phyloP scores from a whole-genome alignment of 352 stramenopile species.

The Globisporangium megalacanthum region DNA sequence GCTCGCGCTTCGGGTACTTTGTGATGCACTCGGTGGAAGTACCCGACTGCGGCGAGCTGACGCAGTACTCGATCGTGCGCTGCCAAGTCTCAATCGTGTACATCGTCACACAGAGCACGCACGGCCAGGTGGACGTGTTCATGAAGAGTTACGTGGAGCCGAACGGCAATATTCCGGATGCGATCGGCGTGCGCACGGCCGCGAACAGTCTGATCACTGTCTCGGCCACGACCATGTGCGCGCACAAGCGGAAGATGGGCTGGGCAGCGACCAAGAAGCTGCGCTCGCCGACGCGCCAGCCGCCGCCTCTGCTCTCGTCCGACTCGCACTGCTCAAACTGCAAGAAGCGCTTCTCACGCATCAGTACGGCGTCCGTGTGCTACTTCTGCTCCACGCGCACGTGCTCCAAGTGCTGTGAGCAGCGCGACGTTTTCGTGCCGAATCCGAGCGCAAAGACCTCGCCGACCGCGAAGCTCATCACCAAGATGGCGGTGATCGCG shows the following conservation, averaged over 20 bases:
- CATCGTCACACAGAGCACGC: slow-evolving; percentile 24
- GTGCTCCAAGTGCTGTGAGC: slow-evolving; percentile 12
- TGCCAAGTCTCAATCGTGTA: slow-evolving; percentile 31
- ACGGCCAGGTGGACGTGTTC: slow-evolving; percentile 38
- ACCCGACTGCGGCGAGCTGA: slow-evolving; percentile 19
- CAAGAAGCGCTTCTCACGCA: slow-evolving; percentile 2
- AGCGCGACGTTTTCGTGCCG: slow-evolving; percentile 5
- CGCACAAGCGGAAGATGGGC: slow-evolving; percentile 9
- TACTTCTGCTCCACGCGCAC: slow-evolving; percentile 2
- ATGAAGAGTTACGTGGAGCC: slow-evolving; percentile 35
- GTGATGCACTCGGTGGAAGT: slow-evolving; percentile 64
- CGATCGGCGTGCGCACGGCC: slow-evolving; percentile 22
- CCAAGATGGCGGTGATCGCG: background rate
- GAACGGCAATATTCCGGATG: slow-evolving; percentile 35
- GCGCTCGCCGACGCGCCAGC: too few species aligned
- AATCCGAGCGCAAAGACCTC: background rate
- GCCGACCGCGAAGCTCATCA: background rate
- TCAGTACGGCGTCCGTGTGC: slow-evolving; percentile 5
- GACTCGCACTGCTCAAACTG: slow-evolving; percentile 5
- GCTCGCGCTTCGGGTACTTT: slow-evolving; percentile 47
- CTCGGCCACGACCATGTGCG: slow-evolving; percentile 5
- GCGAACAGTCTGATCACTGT: slow-evolving; percentile 21
- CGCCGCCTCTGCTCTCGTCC: background rate
- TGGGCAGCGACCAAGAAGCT: slow-evolving; percentile 5
- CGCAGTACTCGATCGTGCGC: slow-evolving; percentile 37